These are phyloP conservation scores for Curvularia hawaiiensis DNA, from an alignment of 2,329 filamentous ascomycete genomes.

Conservation along the genomic window DNA sequence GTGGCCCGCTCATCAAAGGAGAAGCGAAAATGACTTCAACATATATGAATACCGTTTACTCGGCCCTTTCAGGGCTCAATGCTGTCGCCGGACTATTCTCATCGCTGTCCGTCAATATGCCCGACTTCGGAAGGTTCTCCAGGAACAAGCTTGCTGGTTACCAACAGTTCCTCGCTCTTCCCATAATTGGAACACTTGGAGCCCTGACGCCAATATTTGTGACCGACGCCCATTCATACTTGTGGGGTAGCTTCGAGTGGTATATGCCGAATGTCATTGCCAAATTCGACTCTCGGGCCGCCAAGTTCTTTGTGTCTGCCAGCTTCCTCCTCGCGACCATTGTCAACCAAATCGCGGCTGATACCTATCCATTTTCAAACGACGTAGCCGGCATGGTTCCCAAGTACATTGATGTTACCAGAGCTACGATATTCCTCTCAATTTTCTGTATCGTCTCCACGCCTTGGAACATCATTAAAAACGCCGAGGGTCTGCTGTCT, in stretches of 20 bases:
- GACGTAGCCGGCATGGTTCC: slow-evolving; percentile 42
- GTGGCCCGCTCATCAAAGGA: slow-evolving; percentile 50
- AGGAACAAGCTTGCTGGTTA: slow-evolving; percentile 50
- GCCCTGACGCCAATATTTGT: slow-evolving; percentile 56
- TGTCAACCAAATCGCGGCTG: slow-evolving; percentile 51
- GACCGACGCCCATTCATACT: slow-evolving; percentile 52
- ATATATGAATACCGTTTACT: slow-evolving; percentile 53
- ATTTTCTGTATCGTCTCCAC: slow-evolving; percentile 44
- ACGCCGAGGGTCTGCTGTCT: slow-evolving; percentile 40
- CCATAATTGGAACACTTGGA: slow-evolving; percentile 54
- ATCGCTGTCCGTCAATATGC: slow-evolving; percentile 58
- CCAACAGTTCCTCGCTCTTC: slow-evolving; percentile 55
- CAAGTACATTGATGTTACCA: slow-evolving; percentile 46
- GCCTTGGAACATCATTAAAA: slow-evolving; percentile 48
- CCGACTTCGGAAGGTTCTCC: slow-evolving; percentile 52
- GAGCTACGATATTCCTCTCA: slow-evolving; percentile 42
- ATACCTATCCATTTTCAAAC: slow-evolving; percentile 46
- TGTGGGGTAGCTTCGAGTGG: slow-evolving; percentile 56
- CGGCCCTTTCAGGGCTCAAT: slow-evolving; percentile 52
- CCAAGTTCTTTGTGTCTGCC: slow-evolving; percentile 50
- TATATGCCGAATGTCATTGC: slow-evolving; percentile 55
- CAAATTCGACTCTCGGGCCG: slow-evolving; percentile 51
- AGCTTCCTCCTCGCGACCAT: slow-evolving; percentile 52
- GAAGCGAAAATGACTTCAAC: slow-evolving; percentile 42
- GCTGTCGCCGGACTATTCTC: slow-evolving; percentile 57